phyloP scores from a whole-genome alignment of 306 rosid genomes.

The Argentina anserina region DNA sequence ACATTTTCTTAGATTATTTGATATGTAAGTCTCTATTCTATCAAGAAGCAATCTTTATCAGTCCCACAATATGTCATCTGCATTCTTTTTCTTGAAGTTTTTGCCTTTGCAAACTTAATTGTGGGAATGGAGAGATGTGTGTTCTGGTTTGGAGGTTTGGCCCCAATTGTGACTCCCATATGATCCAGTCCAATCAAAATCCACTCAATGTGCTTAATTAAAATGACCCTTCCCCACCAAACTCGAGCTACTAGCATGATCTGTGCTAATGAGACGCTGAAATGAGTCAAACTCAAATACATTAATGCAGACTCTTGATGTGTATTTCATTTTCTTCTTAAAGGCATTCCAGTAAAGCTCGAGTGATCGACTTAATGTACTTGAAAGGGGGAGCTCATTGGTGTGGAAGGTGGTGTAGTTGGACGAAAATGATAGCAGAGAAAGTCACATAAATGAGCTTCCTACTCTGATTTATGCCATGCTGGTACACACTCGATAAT shows the following conservation, averaged over 20 bases:
- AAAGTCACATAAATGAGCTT: constrained; percentile 26
- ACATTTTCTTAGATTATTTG: constrained; percentile 1
- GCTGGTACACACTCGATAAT: constrained; percentile 10
- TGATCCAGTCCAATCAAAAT: background rate
- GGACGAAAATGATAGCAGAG: constrained; percentile 46
- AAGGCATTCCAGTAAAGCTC: background rate
- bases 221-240: background rate
- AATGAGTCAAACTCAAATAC: too few relatives aligned
- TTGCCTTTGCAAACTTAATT: background rate
- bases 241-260: background rate
- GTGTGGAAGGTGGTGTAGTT: constrained; percentile 18
- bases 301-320: background rate
- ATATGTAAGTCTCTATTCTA: background rate
- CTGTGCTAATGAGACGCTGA: background rate
- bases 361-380: background rate
- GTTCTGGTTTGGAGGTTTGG: background rate
- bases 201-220: background rate
- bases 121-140: background rate
- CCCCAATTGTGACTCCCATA: background rate
- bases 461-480: background rate
- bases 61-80: background rate
- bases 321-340: background rate
- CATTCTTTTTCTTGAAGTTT: background rate
- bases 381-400: background rate
- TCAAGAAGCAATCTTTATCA: constrained; percentile 11